Evolutionary conservation across 208 protist species (phyloP).

Genomic region (Trypanosoma platydactyli): DNA sequence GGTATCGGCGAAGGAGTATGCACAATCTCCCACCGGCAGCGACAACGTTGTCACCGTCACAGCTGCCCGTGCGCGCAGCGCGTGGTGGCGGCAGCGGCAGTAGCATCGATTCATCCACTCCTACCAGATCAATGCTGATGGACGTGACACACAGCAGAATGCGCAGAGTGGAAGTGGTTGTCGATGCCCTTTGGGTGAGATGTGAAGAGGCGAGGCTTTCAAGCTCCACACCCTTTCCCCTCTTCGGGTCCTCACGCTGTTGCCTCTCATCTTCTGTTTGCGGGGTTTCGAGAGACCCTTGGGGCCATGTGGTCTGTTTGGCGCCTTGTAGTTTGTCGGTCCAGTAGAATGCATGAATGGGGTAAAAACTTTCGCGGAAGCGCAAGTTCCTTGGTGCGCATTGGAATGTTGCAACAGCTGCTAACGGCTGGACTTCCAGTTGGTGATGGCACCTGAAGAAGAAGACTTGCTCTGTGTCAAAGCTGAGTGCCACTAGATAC

Average conservation of each 20-base stretch:
- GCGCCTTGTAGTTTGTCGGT: constrained; percentile 10
- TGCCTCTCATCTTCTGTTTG: neutral
- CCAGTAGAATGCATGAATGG: constrained; percentile 53
- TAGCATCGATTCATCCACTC: constrained; percentile 10
- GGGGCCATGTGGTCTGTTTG: no score
- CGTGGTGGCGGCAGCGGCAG: no score
- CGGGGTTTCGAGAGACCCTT: neutral
- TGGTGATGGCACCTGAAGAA: constrained; percentile 27
- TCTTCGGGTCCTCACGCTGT: neutral
- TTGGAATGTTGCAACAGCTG: constrained; percentile 21
- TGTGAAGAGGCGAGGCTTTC: neutral
- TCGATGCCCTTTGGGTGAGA: neutral
- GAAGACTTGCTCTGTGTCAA: constrained; percentile 25
- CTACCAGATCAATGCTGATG: constrained; percentile 53
- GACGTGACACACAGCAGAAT: constrained; percentile 48
- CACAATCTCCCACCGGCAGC: neutral
- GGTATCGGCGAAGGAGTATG: constrained; percentile 43
- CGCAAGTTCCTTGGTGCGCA: constrained; percentile 56
- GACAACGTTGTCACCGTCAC: no score
- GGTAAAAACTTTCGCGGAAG: constrained; percentile 60
- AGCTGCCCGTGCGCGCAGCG: no score
- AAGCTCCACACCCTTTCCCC: neutral
- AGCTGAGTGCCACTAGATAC: constrained; percentile 40
- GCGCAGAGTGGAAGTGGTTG: neutral
- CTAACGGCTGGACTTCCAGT: constrained; percentile 5